Percentiles rank a stretch among this genome's conserved stretches.
Conservation (phyloP, 2,329 filamentous ascomycete species). For the Magnaporthales sp. region DNA sequence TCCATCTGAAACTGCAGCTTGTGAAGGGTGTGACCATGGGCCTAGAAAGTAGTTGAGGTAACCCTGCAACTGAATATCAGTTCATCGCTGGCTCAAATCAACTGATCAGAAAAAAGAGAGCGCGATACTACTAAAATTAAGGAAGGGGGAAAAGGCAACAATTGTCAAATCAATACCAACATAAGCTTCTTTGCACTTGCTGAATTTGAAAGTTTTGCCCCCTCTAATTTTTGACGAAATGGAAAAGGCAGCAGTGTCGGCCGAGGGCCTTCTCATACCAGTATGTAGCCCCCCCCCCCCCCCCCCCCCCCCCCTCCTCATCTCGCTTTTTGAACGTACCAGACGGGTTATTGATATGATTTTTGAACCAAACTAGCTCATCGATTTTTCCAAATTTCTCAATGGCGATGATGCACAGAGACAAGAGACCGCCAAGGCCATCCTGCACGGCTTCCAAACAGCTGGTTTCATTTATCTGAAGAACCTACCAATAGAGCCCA, state of each 20-base stretch:
- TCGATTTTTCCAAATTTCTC: conserved; percentile 70
- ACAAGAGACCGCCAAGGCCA: conserved; percentile 56
- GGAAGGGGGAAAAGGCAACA: background rate
- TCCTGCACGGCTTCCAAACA: conserved; percentile 72
- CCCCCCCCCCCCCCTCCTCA: too few species aligned
- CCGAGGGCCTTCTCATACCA: conserved; percentile 5
- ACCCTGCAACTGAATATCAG: background rate
- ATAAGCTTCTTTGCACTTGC: background rate
- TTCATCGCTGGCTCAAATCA: background rate
- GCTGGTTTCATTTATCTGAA: conserved; percentile 86
- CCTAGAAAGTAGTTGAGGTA: background rate
- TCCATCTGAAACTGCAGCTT: background rate
- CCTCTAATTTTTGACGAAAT: background rate
- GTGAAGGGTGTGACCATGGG: background rate
- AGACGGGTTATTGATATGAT: too few species aligned
- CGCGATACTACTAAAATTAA: background rate
- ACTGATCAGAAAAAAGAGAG: background rate
- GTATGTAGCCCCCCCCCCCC: conserved; percentile 1
- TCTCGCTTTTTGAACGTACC: background rate
- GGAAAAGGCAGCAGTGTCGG: conserved; percentile 5
- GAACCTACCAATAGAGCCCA: conserved; percentile 61
- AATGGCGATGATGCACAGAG: conserved; percentile 52
- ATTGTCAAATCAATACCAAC: background rate
- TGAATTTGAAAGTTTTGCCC: background rate
- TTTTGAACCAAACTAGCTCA: conserved; percentile 43